Percentiles rank a stretch among this genome's conserved stretches.
Conservation (phyloP, 2,329 filamentous ascomycete genomes). For the Fusarium musae region DNA sequence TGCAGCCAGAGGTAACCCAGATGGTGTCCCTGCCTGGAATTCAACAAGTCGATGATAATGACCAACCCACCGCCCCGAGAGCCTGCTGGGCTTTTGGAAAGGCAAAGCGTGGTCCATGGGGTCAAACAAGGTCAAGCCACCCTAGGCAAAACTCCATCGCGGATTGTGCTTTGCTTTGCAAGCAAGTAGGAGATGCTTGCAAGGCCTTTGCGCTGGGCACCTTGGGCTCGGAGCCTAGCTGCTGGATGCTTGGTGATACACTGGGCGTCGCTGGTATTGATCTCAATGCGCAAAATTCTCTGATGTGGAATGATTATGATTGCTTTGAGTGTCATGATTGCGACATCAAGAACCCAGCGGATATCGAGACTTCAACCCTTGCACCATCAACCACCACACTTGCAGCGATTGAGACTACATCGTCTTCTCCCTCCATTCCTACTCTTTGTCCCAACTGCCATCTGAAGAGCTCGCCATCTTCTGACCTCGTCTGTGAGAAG, state of each 20-base stretch:
- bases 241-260: not conserved
- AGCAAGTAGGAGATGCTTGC: not conserved
- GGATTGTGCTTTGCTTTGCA: slow-evolving; percentile 15
- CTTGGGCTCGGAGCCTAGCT: not conserved
- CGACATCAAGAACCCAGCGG: not conserved
- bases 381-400: not conserved
- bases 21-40: not conserved
- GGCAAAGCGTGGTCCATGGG: not conserved
- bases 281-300: not conserved
- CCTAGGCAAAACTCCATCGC: slow-evolving; percentile 17
- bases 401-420: not conserved
- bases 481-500: slow-evolving; percentile 1
- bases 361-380: not conserved
- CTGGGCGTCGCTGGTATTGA: not conserved
- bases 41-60: not conserved
- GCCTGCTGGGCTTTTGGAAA: slow-evolving; percentile 15
- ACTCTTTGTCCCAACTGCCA: not conserved
- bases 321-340: slow-evolving; percentile 18
- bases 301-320: slow-evolving; percentile 19
- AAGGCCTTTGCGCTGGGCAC: slow-evolving; percentile 1
- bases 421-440: not conserved
- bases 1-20: not conserved
- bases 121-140: not conserved
- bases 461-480: not conserved
- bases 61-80: not conserved